A percentile compares a stretch with the other conserved stretches of the same genome.
Evolutionary conservation across 495 filamentous ascomycete species (phyloP).

Genomic region (Halenospora varia): DNA sequence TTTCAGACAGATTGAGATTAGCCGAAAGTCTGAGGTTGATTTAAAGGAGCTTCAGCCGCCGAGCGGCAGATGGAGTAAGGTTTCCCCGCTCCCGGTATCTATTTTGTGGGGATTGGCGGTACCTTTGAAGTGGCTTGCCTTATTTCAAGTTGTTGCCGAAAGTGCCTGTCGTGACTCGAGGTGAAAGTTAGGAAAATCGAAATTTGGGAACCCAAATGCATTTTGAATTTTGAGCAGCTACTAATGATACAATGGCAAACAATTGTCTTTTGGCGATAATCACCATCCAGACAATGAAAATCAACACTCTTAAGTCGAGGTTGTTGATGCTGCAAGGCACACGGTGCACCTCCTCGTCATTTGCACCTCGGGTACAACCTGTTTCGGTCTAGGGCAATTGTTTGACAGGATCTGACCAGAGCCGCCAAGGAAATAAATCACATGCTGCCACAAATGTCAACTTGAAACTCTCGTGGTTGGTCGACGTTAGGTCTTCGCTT

Average conservation of each 20-base stretch:
- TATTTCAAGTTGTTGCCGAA: background rate
- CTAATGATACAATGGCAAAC: no score
- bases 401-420: background rate
- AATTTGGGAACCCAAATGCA: no score
- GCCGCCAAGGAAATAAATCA: background rate
- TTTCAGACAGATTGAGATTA: background rate
- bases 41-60: background rate
- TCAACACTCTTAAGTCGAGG: background rate
- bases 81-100: constrained; percentile 2
- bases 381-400: background rate
- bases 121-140: background rate
- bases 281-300: no score
- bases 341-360: background rate
- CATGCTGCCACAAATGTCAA: background rate
- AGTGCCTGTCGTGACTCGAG: background rate
- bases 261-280: no score
- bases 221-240: no score
- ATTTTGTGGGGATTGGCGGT: background rate
- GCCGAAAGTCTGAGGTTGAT: background rate
- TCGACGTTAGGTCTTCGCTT: background rate
- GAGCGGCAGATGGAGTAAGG: background rate
- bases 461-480: background rate
- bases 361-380: background rate
- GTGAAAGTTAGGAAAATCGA: no score
- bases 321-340: background rate